phyloP scores from a whole-genome alignment of 208 protist genomes.

The Acanthamoeba lenticulata region DNA sequence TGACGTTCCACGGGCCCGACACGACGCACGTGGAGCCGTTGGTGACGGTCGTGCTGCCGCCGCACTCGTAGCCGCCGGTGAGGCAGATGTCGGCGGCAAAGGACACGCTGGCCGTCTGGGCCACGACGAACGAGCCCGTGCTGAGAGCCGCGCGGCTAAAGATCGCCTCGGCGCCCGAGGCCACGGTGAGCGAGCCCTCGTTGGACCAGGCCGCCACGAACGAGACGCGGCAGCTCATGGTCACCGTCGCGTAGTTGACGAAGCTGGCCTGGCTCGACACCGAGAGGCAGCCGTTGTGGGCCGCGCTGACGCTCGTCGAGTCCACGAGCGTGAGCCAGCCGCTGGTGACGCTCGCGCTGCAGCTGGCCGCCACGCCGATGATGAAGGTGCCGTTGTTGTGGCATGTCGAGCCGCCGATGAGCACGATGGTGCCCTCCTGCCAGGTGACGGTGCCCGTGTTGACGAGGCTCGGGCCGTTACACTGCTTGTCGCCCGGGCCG shows the following conservation, averaged over 20 bases:
- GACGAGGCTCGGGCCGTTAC: neutral
- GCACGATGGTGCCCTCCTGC: conserved; percentile 1
- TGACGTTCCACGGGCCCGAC: conserved; percentile 26
- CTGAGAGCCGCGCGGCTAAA: neutral
- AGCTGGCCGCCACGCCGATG: conserved; percentile 27
- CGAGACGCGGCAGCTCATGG: neutral
- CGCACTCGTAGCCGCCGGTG: neutral
- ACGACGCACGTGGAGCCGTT: conserved; percentile 10
- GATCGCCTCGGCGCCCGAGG: neutral
- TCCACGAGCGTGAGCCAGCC: neutral
- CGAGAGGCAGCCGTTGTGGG: neutral
- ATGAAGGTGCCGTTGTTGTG: conserved; percentile 64
- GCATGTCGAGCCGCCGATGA: conserved; percentile 51
- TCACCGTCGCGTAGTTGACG: conserved; percentile 28
- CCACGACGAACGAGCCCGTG: neutral
- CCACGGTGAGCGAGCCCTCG: conserved; percentile 11
- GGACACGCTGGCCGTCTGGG: conserved; percentile 2
- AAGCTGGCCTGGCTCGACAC: neutral
- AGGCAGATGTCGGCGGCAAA: neutral
- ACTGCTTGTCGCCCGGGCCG: conserved; percentile 12
- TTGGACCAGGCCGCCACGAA: conserved; percentile 19
- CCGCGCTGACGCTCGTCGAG: neutral
- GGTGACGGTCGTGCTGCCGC: neutral
- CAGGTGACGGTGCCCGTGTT: conserved; percentile 11
- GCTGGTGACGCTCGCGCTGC: neutral